These are phyloP conservation scores for Nelumbo lutea DNA, from an alignment of 164 flowering plant genomes.

Conservation along the genomic window DNA sequence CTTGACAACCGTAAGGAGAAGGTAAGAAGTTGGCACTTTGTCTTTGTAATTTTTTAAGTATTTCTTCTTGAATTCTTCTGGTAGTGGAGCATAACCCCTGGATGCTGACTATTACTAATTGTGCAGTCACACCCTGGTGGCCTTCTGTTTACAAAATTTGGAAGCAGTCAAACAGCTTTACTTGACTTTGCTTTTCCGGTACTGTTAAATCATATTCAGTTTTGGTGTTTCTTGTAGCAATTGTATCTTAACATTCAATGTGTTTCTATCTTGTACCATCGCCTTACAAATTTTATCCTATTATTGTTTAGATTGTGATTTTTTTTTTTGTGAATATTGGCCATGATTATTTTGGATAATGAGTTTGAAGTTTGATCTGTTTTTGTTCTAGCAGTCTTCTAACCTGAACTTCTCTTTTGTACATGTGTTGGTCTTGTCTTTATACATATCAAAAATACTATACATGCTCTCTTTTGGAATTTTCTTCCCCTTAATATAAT, in stretches of 20 bases:
- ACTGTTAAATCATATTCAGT: constrained; percentile 7
- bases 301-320: background rate
- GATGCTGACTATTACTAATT: background rate
- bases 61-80: background rate
- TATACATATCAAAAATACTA: too few species aligned
- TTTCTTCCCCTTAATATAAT: too few species aligned
- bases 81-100: background rate
- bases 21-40: constrained; percentile 31
- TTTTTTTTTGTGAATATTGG: too few species aligned
- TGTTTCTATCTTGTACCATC: background rate
- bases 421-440: too few species aligned
- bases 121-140: constrained; percentile 1
- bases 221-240: background rate
- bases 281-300: background rate
- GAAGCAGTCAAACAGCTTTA: constrained; percentile 58
- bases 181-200: constrained; percentile 68
- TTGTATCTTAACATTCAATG: background rate
- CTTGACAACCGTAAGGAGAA: constrained; percentile 78
- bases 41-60: background rate
- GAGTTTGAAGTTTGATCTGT: too few species aligned
- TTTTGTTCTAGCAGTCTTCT: too few species aligned
- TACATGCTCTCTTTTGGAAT: too few species aligned
- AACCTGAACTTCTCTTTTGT: too few species aligned
- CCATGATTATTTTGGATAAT: too few species aligned
- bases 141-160: constrained; percentile 44